Evolutionary conservation across 2,329 filamentous ascomycete species (phyloP).

Genomic region (Talaromyces funiculosus): DNA sequence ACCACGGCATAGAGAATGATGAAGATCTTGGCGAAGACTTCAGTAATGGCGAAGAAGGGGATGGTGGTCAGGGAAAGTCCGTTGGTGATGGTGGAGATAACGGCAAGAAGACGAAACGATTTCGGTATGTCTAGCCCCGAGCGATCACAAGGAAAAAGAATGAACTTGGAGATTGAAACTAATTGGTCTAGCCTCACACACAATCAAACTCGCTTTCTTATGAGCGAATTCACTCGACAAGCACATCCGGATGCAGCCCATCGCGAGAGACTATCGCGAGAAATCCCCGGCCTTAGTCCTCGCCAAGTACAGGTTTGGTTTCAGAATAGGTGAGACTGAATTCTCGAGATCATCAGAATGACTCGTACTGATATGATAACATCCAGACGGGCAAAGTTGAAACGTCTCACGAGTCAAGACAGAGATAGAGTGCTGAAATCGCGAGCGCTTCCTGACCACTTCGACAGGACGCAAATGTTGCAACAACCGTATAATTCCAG

Average conservation of each 20-base stretch:
- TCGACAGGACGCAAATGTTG: slow-evolving; percentile 56
- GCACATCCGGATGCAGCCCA: slow-evolving; percentile 90
- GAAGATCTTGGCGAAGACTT: slow-evolving; percentile 10
- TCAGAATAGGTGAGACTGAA: slow-evolving; percentile 71
- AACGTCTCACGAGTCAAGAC: slow-evolving; percentile 56
- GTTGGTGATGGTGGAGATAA: slow-evolving; percentile 26
- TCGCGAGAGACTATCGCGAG: slow-evolving; percentile 75
- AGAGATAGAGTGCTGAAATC: slow-evolving; percentile 58
- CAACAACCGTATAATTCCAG: slow-evolving; percentile 48
- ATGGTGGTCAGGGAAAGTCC: slow-evolving; percentile 15
- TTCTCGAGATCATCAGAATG: neutral
- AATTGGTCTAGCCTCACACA: slow-evolving; percentile 61
- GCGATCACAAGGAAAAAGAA: neutral
- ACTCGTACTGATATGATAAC: neutral
- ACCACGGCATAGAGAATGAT: neutral
- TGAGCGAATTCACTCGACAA: slow-evolving; percentile 95
- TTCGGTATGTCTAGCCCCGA: slow-evolving; percentile 28
- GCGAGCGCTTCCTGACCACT: slow-evolving; percentile 54
- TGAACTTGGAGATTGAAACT: slow-evolving; percentile 4
- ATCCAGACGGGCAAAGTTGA: slow-evolving; percentile 54
- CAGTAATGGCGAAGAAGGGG: slow-evolving; percentile 12
- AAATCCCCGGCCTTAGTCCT: slow-evolving; percentile 86
- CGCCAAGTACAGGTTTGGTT: slow-evolving; percentile 98
- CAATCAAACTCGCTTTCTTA: slow-evolving; percentile 93
- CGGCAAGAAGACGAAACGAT: slow-evolving; percentile 42